These are phyloP conservation scores for Noccaea bulbosa DNA, from an alignment of 345 rosid species.

Conservation along the genomic window DNA sequence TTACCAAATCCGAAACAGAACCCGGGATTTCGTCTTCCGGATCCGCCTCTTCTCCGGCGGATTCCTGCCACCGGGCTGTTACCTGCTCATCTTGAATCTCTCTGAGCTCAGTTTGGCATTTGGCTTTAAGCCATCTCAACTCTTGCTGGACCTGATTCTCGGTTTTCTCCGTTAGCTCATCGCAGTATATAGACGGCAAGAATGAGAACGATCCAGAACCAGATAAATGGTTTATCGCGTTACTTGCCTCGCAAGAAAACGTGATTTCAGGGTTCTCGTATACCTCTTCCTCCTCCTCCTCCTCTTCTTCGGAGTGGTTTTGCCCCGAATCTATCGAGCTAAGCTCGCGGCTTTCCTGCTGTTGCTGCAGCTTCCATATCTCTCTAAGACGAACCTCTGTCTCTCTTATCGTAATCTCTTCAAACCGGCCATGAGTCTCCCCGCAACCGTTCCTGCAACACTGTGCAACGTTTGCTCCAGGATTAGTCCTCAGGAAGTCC, in stretches of 20 bases:
- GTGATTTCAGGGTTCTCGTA: conserved; percentile 42
- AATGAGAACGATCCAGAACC: conserved; percentile 49
- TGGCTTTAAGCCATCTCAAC: conserved; percentile 72
- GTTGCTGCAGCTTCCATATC: conserved; percentile 69
- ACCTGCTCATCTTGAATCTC: conserved; percentile 60
- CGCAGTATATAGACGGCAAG: conserved; percentile 35
- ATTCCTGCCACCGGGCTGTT: conserved; percentile 33
- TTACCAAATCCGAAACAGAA: conserved; percentile 35
- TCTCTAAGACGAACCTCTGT: conserved; percentile 63
- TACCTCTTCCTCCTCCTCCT: conserved; percentile 40
- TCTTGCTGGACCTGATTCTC: conserved; percentile 59
- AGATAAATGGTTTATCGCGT: conserved; percentile 34
- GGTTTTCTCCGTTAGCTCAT: conserved; percentile 43
- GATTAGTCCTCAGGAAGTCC: conserved; percentile 69
- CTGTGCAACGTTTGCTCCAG: conserved; percentile 55
- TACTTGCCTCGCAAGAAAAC: conserved; percentile 32
- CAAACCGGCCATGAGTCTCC: conserved; percentile 91
- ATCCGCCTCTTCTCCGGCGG: conserved; percentile 29
- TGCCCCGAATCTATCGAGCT: conserved; percentile 69
- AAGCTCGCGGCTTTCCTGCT: conserved; percentile 75
- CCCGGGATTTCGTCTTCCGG: conserved; percentile 33
- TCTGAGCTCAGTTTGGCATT: conserved; percentile 59
- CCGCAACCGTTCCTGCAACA: conserved; percentile 78
- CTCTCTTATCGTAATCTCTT: conserved; percentile 68
- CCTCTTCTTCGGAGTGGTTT: conserved; percentile 78